These are phyloP conservation scores for Leccinum rimulosum DNA, from an alignment of 768 basidiomycete species.

Conservation along the genomic window DNA sequence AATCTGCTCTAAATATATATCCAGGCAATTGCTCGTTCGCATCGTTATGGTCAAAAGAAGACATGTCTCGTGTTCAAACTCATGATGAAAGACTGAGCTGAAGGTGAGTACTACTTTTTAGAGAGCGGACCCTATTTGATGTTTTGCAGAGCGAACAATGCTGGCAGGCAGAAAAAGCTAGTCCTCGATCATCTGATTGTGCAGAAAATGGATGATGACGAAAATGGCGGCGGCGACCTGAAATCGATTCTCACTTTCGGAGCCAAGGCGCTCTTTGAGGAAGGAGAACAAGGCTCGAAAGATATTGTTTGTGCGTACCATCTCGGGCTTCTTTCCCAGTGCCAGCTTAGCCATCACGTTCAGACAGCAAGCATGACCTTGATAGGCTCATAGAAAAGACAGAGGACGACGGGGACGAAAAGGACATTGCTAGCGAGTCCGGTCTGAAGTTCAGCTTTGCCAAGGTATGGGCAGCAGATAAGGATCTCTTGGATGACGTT, in stretches of 20 bases:
- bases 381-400: slow-evolving; percentile 86
- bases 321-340: background rate
- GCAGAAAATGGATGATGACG: slow-evolving; percentile 89
- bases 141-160: slow-evolving; percentile 77
- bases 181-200: slow-evolving; percentile 94
- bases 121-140: slow-evolving; percentile 2
- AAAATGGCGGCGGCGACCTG: slow-evolving; percentile 74
- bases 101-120: slow-evolving; percentile 49
- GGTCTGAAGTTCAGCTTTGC: slow-evolving; percentile 78
- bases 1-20: slow-evolving; percentile 7
- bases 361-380: slow-evolving; percentile 79
- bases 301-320: slow-evolving; percentile 65
- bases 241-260: slow-evolving; percentile 88
- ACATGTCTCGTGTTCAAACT: slow-evolving; percentile 94
- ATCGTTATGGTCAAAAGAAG: slow-evolving; percentile 94
- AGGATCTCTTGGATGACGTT: slow-evolving; percentile 67
- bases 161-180: slow-evolving; percentile 91
- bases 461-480: slow-evolving; percentile 86
- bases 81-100: slow-evolving; percentile 92
- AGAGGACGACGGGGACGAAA: slow-evolving; percentile 64
- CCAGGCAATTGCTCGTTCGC: slow-evolving; percentile 91
- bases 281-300: slow-evolving; percentile 48
- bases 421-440: slow-evolving; percentile 48
- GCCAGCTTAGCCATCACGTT: background rate
- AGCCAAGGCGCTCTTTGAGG: slow-evolving; percentile 80